Percentiles rank a stretch among this genome's conserved stretches.
Conservation (phyloP, 2,329 filamentous ascomycete genomes). For the Malbranchea cinnamomea region DNA sequence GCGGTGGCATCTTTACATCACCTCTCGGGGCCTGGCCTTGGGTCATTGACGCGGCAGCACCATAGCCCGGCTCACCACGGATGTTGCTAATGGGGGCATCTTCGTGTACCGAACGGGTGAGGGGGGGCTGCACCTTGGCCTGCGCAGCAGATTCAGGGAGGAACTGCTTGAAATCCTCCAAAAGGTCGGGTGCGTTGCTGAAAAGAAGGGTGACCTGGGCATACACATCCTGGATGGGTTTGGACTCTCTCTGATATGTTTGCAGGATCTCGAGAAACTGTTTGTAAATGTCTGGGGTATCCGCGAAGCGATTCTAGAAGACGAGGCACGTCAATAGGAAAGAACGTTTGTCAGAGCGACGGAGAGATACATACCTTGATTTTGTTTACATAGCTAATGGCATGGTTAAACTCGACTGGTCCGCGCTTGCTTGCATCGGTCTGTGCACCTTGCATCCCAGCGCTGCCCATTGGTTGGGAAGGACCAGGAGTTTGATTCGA, state of each 20-base stretch:
- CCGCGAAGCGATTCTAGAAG: constrained; percentile 77
- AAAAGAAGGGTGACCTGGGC: constrained; percentile 91
- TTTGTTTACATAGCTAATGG: constrained; percentile 98
- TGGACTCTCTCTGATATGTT: constrained; percentile 94
- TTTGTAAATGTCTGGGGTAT: constrained; percentile 97
- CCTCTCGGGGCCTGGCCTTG: constrained; percentile 37
- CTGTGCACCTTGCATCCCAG: constrained; percentile 38
- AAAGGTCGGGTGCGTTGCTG: constrained; percentile 77
- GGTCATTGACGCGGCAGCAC: constrained; percentile 24
- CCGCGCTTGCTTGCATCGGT: constrained; percentile 63
- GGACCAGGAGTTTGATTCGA: constrained; percentile 30
- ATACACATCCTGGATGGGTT: constrained; percentile 97
- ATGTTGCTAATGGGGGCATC: constrained; percentile 54
- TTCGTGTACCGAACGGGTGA: constrained; percentile 47
- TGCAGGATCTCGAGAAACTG: constrained; percentile 97
- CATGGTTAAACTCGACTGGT: constrained; percentile 97
- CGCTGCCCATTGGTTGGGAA: constrained; percentile 35
- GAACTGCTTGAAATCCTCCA: constrained; percentile 98
- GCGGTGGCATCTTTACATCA: constrained; percentile 65
- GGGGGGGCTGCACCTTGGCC: constrained; percentile 45
- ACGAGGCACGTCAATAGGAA: neutral
- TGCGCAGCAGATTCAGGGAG: constrained; percentile 75
- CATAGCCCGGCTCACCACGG: constrained; percentile 37
- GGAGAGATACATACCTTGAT: constrained; percentile 62
- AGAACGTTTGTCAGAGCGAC: too few relatives aligned